A percentile compares a stretch with the other conserved stretches of the same genome.
Conservation (phyloP, 805 yeast genomes). For the Wickerhamomyces tratensis region DNA sequence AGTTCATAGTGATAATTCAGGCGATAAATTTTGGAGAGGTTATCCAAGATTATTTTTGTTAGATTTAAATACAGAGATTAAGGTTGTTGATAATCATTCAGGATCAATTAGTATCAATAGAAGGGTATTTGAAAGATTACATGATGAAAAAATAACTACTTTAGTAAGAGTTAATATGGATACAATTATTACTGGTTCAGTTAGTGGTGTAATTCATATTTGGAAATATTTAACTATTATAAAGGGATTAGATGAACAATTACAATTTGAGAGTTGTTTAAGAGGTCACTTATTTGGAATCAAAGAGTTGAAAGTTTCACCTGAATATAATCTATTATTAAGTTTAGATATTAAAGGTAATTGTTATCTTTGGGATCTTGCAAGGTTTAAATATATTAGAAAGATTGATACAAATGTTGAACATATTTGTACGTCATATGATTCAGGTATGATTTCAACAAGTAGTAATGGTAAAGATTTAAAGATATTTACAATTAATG, state of each 20-base stretch:
- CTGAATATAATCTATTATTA: slow-evolving; percentile 43
- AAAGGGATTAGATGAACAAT: slow-evolving; percentile 13
- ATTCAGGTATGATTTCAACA: slow-evolving; percentile 42
- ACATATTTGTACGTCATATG: slow-evolving; percentile 38
- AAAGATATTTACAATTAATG: slow-evolving; percentile 42
- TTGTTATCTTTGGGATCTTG: slow-evolving; percentile 57
- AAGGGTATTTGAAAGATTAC: slow-evolving; percentile 20
- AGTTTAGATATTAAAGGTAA: slow-evolving; percentile 47
- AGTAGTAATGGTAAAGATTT: slow-evolving; percentile 16
- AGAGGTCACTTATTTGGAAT: slow-evolving; percentile 50
- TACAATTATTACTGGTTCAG: slow-evolving; percentile 28
- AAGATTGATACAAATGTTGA: slow-evolving; percentile 15
- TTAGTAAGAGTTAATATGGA: slow-evolving; percentile 17
- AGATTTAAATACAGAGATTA: slow-evolving; percentile 15
- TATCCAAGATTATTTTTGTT: slow-evolving; percentile 25
- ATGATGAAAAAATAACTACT: slow-evolving; percentile 20
- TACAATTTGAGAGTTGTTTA: slow-evolving; percentile 34
- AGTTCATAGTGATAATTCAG: slow-evolving; percentile 22
- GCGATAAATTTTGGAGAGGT: slow-evolving; percentile 38
- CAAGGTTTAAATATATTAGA: slow-evolving; percentile 41
- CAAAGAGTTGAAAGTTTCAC: slow-evolving; percentile 35
- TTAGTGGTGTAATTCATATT: slow-evolving; percentile 50
- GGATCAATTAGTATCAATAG: slow-evolving; percentile 17
- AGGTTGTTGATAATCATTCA: slow-evolving; percentile 7
- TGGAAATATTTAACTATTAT: slow-evolving; percentile 29